These are phyloP conservation scores for Phytophthora quininea DNA, from an alignment of 352 stramenopile genomes.

Conservation along the genomic window DNA sequence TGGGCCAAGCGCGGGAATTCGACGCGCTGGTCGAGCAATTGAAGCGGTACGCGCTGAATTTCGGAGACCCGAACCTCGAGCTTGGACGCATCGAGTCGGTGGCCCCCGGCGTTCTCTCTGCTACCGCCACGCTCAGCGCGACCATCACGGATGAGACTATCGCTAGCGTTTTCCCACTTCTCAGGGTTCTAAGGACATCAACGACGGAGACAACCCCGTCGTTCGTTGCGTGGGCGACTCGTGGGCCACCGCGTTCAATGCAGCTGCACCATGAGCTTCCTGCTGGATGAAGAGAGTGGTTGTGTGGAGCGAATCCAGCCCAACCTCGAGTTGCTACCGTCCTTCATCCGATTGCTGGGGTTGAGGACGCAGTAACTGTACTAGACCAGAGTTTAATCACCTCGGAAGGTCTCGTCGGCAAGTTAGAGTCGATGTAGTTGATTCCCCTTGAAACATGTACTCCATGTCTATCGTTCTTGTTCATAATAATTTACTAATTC, in stretches of 20 bases:
- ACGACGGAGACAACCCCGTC: not conserved
- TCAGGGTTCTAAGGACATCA: not conserved
- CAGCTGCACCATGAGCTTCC: not conserved
- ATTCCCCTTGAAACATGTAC: too few relatives aligned
- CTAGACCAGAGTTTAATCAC: not conserved
- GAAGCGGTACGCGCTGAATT: not conserved
- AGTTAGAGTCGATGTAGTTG: too few relatives aligned
- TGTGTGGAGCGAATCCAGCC: not conserved
- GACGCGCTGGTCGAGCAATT: not conserved
- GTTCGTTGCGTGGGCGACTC: not conserved
- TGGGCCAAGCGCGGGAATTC: slow-evolving; percentile 18
- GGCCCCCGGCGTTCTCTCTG: slow-evolving; percentile 10
- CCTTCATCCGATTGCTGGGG: not conserved
- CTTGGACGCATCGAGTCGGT: not conserved
- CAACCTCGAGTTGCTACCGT: not conserved
- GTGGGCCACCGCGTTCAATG: not conserved
- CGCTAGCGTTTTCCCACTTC: not conserved
- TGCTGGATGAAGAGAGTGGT: slow-evolving; percentile 1
- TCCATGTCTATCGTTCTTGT: too few relatives aligned
- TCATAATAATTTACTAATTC: not conserved
- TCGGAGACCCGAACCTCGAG: not conserved
- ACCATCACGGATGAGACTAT: not conserved
- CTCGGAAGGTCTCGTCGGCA: not conserved
- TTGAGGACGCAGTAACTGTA: not conserved
- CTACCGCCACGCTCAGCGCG: not conserved